Base-by-base conservation (phyloP, 495 filamentous ascomycete species). In the Hyaloscypha bicolor region DNA sequence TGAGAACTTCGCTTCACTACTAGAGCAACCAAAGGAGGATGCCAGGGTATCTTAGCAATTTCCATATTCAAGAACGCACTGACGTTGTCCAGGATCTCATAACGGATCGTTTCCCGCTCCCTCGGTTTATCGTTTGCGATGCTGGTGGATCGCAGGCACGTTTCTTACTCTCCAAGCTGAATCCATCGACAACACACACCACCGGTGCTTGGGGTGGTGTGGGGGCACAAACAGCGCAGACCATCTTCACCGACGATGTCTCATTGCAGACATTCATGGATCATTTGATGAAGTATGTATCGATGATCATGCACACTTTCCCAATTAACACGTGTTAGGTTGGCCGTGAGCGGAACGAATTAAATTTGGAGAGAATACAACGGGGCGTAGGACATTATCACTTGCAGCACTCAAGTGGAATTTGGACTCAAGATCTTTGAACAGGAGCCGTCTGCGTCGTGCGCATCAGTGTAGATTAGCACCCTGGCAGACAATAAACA, bases 211-310 rank as follows among this genome's bases (percentile, higher is more conserved):
- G 96, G 71, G 95, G 96, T 63, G 94, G 93, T 67, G 89, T 92
- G 32, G 84, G 84, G 52, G 85, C 90, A 22, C 92, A 96, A 73
- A 94, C 90, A 25, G 93, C 95, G 37, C 96, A 98, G 80, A 99
- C 96, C 16, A 98, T 99, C 71, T 99, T 99, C 79, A 99, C 96
- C 2, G 96, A 99, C 73, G 96, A 99, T 79, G 96, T 99, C 61
- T 97, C 93, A 29, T 81, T 99, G 75, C 95, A 98, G 79, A 98
- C 94, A 8, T 99, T 99, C 75, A 99, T 98, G 95, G 96, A 99
- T 70, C 92, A 96, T 82, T 80, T 99, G 76, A 99, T 99, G 96
- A 99, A 99, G 93, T 94, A 79, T 82, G 91, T 82, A 35, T 65
- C 73, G 62, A 67, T 69, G 70, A 65, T 29, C n/a, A 19, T 4